A percentile compares a stretch with the other conserved stretches of the same genome.
Conservation (phyloP, 768 basidiomycete genomes). For the Rhodotorula toruloides region DNA sequence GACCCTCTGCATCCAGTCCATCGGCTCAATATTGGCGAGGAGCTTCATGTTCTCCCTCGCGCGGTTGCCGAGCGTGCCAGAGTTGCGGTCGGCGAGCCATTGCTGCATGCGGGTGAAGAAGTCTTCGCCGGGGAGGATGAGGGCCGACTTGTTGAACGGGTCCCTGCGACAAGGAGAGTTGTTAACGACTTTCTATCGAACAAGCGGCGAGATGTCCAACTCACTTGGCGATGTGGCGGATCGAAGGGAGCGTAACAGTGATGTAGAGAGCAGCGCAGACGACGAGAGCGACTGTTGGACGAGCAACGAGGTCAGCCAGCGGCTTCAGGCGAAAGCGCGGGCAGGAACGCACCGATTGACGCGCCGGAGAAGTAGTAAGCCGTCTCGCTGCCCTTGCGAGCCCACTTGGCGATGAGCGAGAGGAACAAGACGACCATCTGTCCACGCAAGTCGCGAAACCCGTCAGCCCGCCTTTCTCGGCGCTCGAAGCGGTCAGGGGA, state of each 20-base stretch:
- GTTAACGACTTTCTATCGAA: background rate
- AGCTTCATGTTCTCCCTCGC: slow-evolving; percentile 20
- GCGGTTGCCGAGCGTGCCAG: slow-evolving; percentile 24
- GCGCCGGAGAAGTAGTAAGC: slow-evolving; percentile 35
- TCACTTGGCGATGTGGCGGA: slow-evolving; percentile 30
- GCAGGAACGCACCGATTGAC: slow-evolving; percentile 17
- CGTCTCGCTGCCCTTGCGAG: slow-evolving; percentile 20
- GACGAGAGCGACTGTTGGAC: slow-evolving; percentile 18
- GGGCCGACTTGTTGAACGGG: slow-evolving; percentile 20
- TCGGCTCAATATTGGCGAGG: slow-evolving; percentile 1
- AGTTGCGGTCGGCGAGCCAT: slow-evolving; percentile 2
- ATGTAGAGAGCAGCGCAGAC: slow-evolving; percentile 33
- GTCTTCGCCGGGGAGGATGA: slow-evolving; percentile 22
- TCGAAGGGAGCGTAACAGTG: slow-evolving; percentile 27
- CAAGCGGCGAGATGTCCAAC: background rate
- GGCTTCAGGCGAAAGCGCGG: background rate
- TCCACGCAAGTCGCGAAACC: background rate
- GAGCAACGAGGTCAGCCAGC: background rate
- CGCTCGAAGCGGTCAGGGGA: background rate
- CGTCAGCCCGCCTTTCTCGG: background rate
- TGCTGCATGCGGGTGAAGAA: slow-evolving; percentile 32
- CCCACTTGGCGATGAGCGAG: slow-evolving; percentile 35
- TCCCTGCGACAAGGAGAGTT: slow-evolving; percentile 3
- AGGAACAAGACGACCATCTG: slow-evolving; percentile 28
- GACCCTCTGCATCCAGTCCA: slow-evolving; percentile 25